Conservation (phyloP, 1,284 basidiomycete genomes). For the Ceratobasidium sp. region DNA sequence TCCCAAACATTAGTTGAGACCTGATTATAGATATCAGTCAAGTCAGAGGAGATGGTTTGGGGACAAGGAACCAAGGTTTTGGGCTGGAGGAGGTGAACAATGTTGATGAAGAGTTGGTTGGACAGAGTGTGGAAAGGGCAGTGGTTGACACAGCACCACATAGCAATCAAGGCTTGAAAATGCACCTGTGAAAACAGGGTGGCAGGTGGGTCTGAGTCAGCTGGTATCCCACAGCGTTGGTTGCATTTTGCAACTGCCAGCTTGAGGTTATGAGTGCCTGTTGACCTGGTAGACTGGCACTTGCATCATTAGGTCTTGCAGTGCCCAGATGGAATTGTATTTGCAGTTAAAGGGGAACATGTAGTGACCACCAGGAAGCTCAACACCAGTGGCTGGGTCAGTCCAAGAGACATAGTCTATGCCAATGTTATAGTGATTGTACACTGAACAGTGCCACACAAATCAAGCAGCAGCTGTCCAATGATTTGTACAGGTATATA, state of each 20-base stretch:
- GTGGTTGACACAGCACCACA: constrained; percentile 16
- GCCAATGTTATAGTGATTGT: too few relatives aligned
- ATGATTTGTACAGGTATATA: too few relatives aligned
- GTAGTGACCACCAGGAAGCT: too few relatives aligned
- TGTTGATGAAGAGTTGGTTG: constrained; percentile 15
- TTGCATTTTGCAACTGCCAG: neutral
- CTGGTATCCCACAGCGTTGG: neutral
- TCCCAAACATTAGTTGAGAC: neutral
- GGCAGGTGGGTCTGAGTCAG: neutral
- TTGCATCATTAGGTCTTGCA: too few relatives aligned
- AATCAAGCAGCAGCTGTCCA: too few relatives aligned
- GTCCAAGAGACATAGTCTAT: too few relatives aligned
- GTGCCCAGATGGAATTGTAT: too few relatives aligned
- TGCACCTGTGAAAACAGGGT: neutral
- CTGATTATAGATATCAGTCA: constrained; percentile 18
- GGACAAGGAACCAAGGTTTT: constrained; percentile 5
- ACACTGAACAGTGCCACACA: too few relatives aligned
- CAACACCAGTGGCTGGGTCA: too few relatives aligned
- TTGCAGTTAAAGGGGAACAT: too few relatives aligned
- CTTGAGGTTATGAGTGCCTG: too few relatives aligned
- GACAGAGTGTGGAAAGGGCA: constrained; percentile 2
- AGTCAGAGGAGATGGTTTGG: constrained; percentile 13
- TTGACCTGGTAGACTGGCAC: too few relatives aligned
- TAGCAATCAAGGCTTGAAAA: constrained; percentile 1
- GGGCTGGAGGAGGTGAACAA: constrained; percentile 11